Conservation (phyloP, 345 rosid genomes). For the Eucalyptus cladocalyx region DNA sequence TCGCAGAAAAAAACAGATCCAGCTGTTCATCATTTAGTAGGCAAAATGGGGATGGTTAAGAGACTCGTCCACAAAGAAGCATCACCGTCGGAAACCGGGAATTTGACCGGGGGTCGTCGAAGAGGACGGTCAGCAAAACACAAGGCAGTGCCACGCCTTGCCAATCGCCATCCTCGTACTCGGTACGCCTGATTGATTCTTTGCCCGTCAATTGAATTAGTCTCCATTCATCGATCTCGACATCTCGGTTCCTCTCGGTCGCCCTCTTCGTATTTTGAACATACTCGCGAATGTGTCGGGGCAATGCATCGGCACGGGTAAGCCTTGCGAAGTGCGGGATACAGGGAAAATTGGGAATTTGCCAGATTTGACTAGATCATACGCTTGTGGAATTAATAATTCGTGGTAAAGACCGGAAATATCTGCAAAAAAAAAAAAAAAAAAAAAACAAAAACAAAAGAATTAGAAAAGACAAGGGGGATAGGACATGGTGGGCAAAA, state of each 20-base stretch:
- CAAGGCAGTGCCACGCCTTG: background rate
- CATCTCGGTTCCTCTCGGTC: background rate
- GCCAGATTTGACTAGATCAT: background rate
- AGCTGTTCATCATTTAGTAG: background rate
- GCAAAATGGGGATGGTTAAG: background rate
- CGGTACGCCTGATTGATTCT: background rate
- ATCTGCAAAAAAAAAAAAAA: no score
- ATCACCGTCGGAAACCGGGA: background rate
- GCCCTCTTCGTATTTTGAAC: background rate
- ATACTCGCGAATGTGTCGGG: background rate
- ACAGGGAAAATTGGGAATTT: background rate
- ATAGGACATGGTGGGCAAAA: background rate
- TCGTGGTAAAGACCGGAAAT: background rate
- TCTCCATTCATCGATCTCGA: background rate
- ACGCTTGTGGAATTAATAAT: background rate
- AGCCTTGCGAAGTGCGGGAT: background rate
- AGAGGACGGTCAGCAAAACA: background rate
- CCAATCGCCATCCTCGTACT: background rate
- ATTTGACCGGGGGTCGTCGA: background rate
- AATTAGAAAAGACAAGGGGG: background rate
- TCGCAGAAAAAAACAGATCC: background rate
- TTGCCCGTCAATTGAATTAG: background rate
- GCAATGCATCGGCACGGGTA: background rate
- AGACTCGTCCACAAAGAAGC: background rate
- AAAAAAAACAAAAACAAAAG: no score